Conservation (phyloP, 495 filamentous ascomycete genomes). For the Cairneyella variabilis region DNA sequence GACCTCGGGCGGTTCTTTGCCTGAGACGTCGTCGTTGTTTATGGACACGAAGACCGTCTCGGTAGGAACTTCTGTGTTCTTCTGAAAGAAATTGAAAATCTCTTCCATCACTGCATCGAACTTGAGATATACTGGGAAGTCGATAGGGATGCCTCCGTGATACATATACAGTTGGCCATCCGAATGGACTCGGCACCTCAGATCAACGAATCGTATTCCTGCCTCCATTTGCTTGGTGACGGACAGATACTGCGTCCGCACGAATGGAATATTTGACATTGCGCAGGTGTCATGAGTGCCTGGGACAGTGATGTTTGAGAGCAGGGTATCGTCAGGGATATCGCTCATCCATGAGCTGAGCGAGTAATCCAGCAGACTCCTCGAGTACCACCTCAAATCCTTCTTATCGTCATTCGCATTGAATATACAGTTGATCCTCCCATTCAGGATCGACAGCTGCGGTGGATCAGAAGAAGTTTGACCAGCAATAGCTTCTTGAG, state of each 20-base stretch:
- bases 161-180: constrained; percentile 22
- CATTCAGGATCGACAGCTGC: constrained; percentile 29
- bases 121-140: constrained; percentile 17
- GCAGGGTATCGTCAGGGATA: constrained; percentile 13
- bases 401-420: constrained; percentile 22
- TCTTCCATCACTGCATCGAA: constrained; percentile 17
- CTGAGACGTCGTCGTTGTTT: constrained; percentile 21
- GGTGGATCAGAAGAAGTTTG: constrained; percentile 26
- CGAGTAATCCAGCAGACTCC: constrained; percentile 21
- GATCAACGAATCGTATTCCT: constrained; percentile 16
- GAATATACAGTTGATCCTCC: constrained; percentile 32
- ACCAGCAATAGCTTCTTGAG: constrained; percentile 23
- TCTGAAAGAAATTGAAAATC: constrained; percentile 18
- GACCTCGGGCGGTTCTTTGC: constrained; percentile 2
- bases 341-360: constrained; percentile 16
- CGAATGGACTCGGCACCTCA: constrained; percentile 11
- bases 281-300: constrained; percentile 22
- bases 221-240: constrained; percentile 17
- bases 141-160: constrained; percentile 20
- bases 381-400: constrained; percentile 30
- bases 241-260: constrained; percentile 14
- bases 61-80: constrained; percentile 3
- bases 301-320: constrained; percentile 18
- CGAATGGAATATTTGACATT: constrained; percentile 10
- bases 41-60: constrained; percentile 19